A percentile compares a stretch with the other conserved stretches of the same genome.
Conservation (phyloP, 495 filamentous ascomycete genomes). For the Penicillium robsamsonii region DNA sequence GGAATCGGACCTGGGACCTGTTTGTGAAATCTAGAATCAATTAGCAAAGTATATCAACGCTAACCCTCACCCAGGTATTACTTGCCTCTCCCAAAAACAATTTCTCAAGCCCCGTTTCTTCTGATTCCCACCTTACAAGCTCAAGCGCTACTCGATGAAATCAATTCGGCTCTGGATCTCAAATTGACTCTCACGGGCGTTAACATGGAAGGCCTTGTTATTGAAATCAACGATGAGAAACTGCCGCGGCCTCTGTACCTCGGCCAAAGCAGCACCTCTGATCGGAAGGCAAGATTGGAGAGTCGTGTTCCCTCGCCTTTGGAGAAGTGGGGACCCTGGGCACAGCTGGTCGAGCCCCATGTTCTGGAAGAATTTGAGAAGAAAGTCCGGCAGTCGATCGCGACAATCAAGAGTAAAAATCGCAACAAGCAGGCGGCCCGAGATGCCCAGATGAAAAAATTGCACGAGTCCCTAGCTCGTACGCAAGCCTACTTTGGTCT, state of each 20-base stretch:
- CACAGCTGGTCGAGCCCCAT: slow-evolving; percentile 42
- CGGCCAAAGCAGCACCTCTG: slow-evolving; percentile 47
- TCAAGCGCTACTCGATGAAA: slow-evolving; percentile 52
- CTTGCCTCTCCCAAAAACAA: slow-evolving; percentile 50
- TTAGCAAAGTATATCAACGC: not conserved
- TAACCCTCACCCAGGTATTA: slow-evolving; percentile 56
- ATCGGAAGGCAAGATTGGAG: slow-evolving; percentile 36
- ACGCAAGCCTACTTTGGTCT: slow-evolving; percentile 13
- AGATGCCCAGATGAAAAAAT: not conserved
- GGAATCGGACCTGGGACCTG: slow-evolving; percentile 68
- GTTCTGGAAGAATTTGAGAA: slow-evolving; percentile 43
- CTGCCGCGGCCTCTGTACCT: slow-evolving; percentile 63
- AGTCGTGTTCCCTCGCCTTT: slow-evolving; percentile 27
- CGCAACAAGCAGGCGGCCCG: not conserved
- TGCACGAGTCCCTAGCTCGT: slow-evolving; percentile 1
- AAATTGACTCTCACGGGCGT: slow-evolving; percentile 51
- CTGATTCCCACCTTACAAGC: slow-evolving; percentile 66
- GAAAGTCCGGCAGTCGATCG: slow-evolving; percentile 34
- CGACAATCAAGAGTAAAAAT: not conserved
- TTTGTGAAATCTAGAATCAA: slow-evolving; percentile 45
- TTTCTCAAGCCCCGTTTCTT: slow-evolving; percentile 50
- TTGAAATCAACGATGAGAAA: slow-evolving; percentile 55
- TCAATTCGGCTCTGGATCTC: slow-evolving; percentile 53
- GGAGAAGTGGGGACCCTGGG: slow-evolving; percentile 17
- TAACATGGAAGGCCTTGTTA: slow-evolving; percentile 46